Conservation (phyloP, 768 basidiomycete species). For the Postia placenta region DNA sequence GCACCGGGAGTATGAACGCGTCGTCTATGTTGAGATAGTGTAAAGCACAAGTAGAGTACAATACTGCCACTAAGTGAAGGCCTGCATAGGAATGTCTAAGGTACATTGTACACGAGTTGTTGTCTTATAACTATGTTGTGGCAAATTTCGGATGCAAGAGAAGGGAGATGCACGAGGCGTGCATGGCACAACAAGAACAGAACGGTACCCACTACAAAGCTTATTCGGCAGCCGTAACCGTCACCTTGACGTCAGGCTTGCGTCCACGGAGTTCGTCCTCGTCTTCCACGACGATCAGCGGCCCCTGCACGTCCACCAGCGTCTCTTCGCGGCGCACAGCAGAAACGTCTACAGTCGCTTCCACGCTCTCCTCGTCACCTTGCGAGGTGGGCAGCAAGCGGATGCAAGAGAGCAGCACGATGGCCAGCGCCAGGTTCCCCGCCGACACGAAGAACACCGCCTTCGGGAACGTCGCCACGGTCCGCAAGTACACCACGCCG, state of each 20-base stretch:
- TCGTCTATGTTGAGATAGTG: not conserved
- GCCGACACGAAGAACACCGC: constrained; percentile 61
- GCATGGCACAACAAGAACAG: not conserved
- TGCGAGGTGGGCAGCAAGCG: constrained; percentile 26
- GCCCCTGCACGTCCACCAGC: constrained; percentile 8
- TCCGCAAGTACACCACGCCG: constrained; percentile 63
- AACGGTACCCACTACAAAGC: not conserved
- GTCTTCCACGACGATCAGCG: constrained; percentile 13
- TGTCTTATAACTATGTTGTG: too few relatives aligned
- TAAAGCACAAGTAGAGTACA: not conserved
- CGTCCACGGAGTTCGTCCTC: constrained; percentile 1
- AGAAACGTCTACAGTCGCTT: not conserved
- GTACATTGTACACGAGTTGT: too few relatives aligned
- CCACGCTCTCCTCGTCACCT: constrained; percentile 13
- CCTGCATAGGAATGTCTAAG: not conserved
- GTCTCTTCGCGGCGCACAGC: constrained; percentile 11
- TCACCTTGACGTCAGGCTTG: constrained; percentile 6
- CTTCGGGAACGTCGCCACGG: constrained; percentile 63
- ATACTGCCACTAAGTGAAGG: not conserved
- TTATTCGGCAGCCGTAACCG: not conserved
- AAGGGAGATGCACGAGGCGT: not conserved
- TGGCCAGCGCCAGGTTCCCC: constrained; percentile 32
- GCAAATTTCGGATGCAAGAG: too few relatives aligned
- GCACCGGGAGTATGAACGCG: not conserved
- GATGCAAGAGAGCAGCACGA: constrained; percentile 42